phyloP scores from a whole-genome alignment of 495 filamentous ascomycete genomes.

The Hyaloscypha variabilis region DNA sequence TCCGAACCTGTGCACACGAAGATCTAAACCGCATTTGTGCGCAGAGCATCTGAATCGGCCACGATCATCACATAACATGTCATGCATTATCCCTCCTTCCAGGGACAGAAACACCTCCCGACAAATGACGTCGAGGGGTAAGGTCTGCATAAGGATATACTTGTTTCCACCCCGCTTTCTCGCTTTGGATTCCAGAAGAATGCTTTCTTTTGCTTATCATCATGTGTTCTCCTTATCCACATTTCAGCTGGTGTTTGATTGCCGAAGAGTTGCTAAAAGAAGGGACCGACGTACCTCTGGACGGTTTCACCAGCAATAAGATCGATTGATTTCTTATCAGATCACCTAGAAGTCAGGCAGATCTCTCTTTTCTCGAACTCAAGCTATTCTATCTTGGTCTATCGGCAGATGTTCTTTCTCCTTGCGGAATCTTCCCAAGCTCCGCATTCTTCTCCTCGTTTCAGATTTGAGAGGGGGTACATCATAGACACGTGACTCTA shows the following conservation, averaged over 20 bases:
- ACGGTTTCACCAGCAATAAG: background rate
- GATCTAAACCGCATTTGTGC: background rate
- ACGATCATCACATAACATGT: background rate
- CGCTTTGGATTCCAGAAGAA: background rate
- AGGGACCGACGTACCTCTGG: background rate
- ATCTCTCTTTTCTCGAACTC: no score
- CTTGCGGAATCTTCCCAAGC: no score
- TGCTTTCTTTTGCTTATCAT: background rate
- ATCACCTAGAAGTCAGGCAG: background rate
- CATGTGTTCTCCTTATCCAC: no score
- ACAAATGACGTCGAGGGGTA: conserved; percentile 2
- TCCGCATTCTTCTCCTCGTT: no score
- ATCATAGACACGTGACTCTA: no score
- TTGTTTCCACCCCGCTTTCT: conserved; percentile 1
- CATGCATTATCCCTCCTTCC: conserved; percentile 5
- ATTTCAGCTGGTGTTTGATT: background rate
- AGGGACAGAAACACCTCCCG: background rate
- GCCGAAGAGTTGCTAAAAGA: background rate
- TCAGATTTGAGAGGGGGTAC: no score
- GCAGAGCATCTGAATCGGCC: background rate
- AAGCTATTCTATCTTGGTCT: no score
- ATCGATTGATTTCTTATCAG: background rate
- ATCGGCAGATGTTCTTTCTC: no score
- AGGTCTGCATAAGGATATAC: conserved; percentile 6
- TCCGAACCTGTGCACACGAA: background rate